Percentiles rank a stretch among this genome's conserved stretches.
phyloP scores from a whole-genome alignment of 2,329 filamentous ascomycete genomes.

The Gremmenia infestans region DNA sequence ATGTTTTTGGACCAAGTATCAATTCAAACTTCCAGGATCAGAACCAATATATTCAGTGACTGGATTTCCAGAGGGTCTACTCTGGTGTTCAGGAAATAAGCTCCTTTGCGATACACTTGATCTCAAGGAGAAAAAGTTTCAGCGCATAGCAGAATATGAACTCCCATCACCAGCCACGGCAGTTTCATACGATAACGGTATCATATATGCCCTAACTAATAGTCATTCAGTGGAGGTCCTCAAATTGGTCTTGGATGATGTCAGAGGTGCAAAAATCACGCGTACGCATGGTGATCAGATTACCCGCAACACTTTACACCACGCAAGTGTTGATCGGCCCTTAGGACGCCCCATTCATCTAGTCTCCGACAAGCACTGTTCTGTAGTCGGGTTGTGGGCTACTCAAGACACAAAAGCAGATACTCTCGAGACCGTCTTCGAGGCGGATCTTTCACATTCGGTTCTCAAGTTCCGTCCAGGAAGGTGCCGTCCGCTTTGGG shows the following conservation, averaged over 20 bases:
- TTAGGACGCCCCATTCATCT: constrained; percentile 23
- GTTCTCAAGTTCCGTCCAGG: constrained; percentile 52
- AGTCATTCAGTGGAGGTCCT: constrained; percentile 53
- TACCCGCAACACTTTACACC: constrained; percentile 28
- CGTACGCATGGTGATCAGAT: constrained; percentile 30
- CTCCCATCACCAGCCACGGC: constrained; percentile 50
- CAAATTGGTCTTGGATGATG: constrained; percentile 31
- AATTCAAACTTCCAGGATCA: constrained; percentile 38
- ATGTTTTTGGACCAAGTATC: constrained; percentile 51
- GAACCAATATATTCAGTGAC: constrained; percentile 52
- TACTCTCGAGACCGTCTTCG: constrained; percentile 42
- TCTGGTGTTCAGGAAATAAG: constrained; percentile 48
- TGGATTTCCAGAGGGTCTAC: constrained; percentile 49
- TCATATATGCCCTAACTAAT: constrained; percentile 46
- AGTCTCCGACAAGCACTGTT: constrained; percentile 30
- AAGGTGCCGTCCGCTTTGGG: constrained; percentile 39
- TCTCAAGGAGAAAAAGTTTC: constrained; percentile 45
- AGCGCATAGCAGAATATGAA: constrained; percentile 40
- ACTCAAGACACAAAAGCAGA: constrained; percentile 25
- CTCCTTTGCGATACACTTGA: constrained; percentile 56
- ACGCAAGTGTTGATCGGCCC: constrained; percentile 10
- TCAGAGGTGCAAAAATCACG: constrained; percentile 22
- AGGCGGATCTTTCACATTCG: constrained; percentile 50
- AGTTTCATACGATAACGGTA: constrained; percentile 43
- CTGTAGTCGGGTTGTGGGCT: constrained; percentile 29